Base-by-base conservation (phyloP, 2,329 filamentous ascomycete genomes). In the Epichloe sylvatica region DNA sequence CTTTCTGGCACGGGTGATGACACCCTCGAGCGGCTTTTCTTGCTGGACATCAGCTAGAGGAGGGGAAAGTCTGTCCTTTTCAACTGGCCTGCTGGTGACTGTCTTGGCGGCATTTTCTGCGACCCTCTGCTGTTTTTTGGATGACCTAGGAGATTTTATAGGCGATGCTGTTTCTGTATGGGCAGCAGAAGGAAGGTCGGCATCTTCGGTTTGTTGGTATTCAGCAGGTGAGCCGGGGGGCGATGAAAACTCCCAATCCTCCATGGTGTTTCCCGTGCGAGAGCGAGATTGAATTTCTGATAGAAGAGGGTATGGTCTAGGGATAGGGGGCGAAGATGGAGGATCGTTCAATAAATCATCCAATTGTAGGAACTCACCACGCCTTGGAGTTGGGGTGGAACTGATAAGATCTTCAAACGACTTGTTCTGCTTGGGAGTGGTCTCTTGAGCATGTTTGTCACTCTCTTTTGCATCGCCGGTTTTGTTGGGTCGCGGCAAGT, bases 301-400 rank as follows among this genome's bases (percentile, higher is more conserved):
- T 5, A 74, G 59, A 5, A 78, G 64, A 12, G 74, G 71, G 49
- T 75, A 77, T 8, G 71, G 69, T 46, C 75, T 70, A 0, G 73
- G 71, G 50, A 77, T 70, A 1, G 76, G 77, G 5, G 78, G 78
- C 1, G 78, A 81, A 5, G 78, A 81, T 9, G 77, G 74, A 4
- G 74, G 70, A 46, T 78, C 77, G 2, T 70, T 71, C 59, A 72
- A 66, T 59, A 72, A 66, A 45, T 71, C 72, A n/a, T 71, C 66
- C 38, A 80, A 64, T 2, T 67, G 60, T n/a, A 74, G 52, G 4
- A 71, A 59, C 54, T 77, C 74, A 21, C 75, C 75, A 35, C 77
- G 74, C 44, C 76, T 69, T 4, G 76, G 80, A 1, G 80, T 83
- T 1, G 80, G 80, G 0, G 79, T 82, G 6, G 74, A 78, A 19